Percentiles rank a stretch among this genome's conserved stretches.
phyloP scores from a whole-genome alignment of 352 stramenopile genomes.

The Pythium guiyangense region DNA sequence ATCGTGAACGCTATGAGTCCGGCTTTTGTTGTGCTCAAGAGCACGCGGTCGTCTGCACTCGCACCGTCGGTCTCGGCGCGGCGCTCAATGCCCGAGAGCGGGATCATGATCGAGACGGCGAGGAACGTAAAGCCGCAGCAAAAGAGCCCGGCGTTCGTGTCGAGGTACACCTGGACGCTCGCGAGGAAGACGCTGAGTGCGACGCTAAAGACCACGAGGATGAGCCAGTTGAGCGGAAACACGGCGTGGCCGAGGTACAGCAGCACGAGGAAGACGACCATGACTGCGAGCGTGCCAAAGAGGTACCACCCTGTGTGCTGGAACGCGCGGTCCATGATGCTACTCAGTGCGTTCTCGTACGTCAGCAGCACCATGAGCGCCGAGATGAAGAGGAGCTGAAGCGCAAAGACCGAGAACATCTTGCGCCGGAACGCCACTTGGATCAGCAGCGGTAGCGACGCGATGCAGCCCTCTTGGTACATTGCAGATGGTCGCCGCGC shows the following conservation, averaged over 20 bases:
- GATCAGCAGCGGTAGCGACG: slow-evolving; percentile 46
- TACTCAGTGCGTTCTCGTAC: slow-evolving; percentile 21
- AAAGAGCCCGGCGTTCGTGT: slow-evolving; percentile 34
- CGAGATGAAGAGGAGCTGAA: slow-evolving; percentile 46
- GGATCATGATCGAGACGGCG: slow-evolving; percentile 33
- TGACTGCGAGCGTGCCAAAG: slow-evolving; percentile 20
- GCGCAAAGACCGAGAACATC: slow-evolving; percentile 60
- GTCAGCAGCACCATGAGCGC: slow-evolving; percentile 22
- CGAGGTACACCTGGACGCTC: slow-evolving; percentile 28
- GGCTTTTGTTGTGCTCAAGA: slow-evolving; percentile 25
- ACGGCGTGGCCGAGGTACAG: slow-evolving; percentile 29
- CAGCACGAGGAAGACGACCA: slow-evolving; percentile 29
- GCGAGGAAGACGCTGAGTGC: slow-evolving; percentile 29
- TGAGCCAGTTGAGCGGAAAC: slow-evolving; percentile 43
- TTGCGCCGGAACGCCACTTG: slow-evolving; percentile 77
- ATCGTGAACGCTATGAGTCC: slow-evolving; percentile 25
- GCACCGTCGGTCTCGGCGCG: neutral
- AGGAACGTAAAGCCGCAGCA: slow-evolving; percentile 34
- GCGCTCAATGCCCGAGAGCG: slow-evolving; percentile 24
- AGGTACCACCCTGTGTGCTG: slow-evolving; percentile 22
- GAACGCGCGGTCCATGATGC: slow-evolving; percentile 23
- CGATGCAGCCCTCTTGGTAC: slow-evolving; percentile 28
- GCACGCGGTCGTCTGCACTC: slow-evolving; percentile 1
- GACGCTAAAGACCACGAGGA: slow-evolving; percentile 30
- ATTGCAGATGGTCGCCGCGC: slow-evolving; percentile 3